Base-by-base conservation (phyloP, 169 alveolate species). In the Hammondia hammondi region DNA sequence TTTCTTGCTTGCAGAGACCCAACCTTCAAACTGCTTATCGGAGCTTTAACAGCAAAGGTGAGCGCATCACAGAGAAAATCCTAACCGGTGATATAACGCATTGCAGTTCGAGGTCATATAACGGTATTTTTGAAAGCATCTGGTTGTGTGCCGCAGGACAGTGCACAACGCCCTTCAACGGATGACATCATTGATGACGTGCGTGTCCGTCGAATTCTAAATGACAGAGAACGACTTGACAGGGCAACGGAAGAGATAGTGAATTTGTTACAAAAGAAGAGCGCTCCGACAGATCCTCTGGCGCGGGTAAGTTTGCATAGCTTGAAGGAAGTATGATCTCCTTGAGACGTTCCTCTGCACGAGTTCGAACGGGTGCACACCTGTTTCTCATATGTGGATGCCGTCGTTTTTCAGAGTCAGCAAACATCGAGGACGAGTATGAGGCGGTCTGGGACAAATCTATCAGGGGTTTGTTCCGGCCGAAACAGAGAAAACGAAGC, bases 41-140 rank as follows among this genome's bases (percentile, higher is more conserved):
- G 39, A 43, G 90, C 90, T 14, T 35, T 82, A 3, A 82, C 90
- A 12, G 57, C 90, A 43, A 82, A 82, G 90, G 90, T 82, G 43
- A 39, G 70, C 6, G 61, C 6, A 67, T 7, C 77, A 0, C 32
- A 67, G 77, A 29, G 48, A 37, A 77, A 10, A n/a, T 10, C 7
- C 29, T 7, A 43, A 6, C 56, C 87, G 10, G 32, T 1, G 61
- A 52, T 52, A 52, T 21, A 21, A 21, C 29, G 52, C 32, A 29
- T n/a, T 35, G 19, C 46, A 7, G 61, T 35, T 29, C 88, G 45
- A n/a, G 24, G 14, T 14, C 32, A 48, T 39, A 5, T 81, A 48
- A 10, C 27, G 27, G n/a, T 43, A 0, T 35, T 43, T 37, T 19
- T 48, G 56, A 14, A 35, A 14, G 84, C 56, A n/a, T 43, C 37